These are phyloP conservation scores for Cercospora sp. DNA, from an alignment of 2,329 filamentous ascomycete genomes.

Conservation along the genomic window DNA sequence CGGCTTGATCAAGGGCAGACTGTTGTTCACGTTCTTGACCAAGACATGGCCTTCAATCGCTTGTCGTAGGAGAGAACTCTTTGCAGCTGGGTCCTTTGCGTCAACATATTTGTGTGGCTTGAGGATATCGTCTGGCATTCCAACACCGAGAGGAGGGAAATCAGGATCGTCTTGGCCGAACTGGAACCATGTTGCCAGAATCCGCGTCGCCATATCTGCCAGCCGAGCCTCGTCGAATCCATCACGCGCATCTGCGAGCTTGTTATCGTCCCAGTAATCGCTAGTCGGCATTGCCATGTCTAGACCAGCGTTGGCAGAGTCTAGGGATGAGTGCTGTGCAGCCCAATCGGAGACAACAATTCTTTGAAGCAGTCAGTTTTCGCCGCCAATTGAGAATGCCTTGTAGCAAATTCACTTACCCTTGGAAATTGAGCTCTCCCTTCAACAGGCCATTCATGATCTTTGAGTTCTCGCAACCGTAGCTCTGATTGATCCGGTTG, in stretches of 20 bases:
- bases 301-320: conserved; percentile 61
- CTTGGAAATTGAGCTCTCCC: conserved; percentile 72
- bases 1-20: conserved; percentile 55
- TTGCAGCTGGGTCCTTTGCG: conserved; percentile 55
- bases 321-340: conserved; percentile 61
- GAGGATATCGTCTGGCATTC: conserved; percentile 54
- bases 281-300: conserved; percentile 68
- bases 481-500: conserved; percentile 41
- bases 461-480: conserved; percentile 71
- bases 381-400: background rate
- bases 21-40: conserved; percentile 60
- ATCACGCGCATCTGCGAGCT: conserved; percentile 61
- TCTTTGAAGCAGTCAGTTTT: background rate
- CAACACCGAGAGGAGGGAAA: conserved; percentile 44
- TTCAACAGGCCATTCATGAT: conserved; percentile 70
- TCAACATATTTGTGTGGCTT: conserved; percentile 57
- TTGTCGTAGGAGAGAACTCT: conserved; percentile 55
- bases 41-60: conserved; percentile 65
- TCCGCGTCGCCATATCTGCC: conserved; percentile 60
- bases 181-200: conserved; percentile 59
- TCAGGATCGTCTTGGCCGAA: conserved; percentile 54
- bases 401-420: conserved; percentile 43
- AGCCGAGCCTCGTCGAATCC: conserved; percentile 57
- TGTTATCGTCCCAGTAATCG: conserved; percentile 38
- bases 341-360: conserved; percentile 69